Base-by-base conservation (phyloP, 192 early-diverging fungal species). In the Chytriomyces hyalinus region DNA sequence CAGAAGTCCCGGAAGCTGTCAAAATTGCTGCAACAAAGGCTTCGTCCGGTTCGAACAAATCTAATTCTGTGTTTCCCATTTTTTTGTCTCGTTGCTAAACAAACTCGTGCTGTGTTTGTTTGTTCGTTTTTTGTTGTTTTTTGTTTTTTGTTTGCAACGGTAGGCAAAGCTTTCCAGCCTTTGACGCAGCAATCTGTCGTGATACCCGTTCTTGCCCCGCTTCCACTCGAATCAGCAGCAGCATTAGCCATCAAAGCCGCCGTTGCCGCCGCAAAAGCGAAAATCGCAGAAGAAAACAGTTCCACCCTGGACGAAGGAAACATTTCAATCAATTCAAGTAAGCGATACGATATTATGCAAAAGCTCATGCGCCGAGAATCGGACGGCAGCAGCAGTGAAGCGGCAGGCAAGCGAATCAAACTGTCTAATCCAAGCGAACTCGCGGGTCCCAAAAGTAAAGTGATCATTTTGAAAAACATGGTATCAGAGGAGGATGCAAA, bases 311-410 rank as follows among this genome's bases (percentile, higher is more conserved):
- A 87, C 15, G 84, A 85, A 65, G 44, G 11, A 17, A 80, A 82
- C 70, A 65, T 87, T 50, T 78, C 80, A 6, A 86, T 87, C 26
- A 79, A 68, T 28, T 83, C 86, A 1, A 85, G 61, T 26, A 90
- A 92, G 76, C 84, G 93, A 44, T 90, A 87, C 66, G 74, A 84
- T 48, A 87, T 94, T 22, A 94, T 94, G 93, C 91, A 92, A 66
- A 92, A 92, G 77, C 80, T 92, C 53, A 67, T 80, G 76, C 68
- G 83, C 26, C 5, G 46, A 17, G 71, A 84, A 26, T 24, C 26
- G 22, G 47, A 83, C 83, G 43, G 67, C 46, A 53, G 81, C 60
- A 84, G 75, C 46, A 80, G 49, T 53, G 67, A 78, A 51, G 70
- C 65, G 13, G 50, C 63, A 36, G 36, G 76, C 10, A 66, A 57